Evolutionary conservation across 371 early-diverging fungal genomes (phyloP), one percentile per base, ranked within the genome.

Genomic region (Mucor indicus): DNA sequence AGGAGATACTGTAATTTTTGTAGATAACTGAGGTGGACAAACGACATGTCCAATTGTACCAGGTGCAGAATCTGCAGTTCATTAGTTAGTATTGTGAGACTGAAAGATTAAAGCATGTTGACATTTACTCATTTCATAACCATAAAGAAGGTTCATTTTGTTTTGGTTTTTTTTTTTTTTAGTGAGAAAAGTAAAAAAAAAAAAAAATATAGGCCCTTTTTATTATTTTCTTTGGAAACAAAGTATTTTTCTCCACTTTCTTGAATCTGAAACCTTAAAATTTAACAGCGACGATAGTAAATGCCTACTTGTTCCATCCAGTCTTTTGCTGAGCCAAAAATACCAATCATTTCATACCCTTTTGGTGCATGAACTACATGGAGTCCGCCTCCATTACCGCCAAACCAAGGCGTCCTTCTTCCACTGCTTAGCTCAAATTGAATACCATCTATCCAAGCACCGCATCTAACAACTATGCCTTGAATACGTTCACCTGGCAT

Each of bases 381-480:
- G 5, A 60, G 24, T 2, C 62, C 49, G 0, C 85, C 85, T 16
- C 84, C 82, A 8, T 44, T 33, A 15, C 80, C 77, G 49, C 85
- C 85, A 56, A 54, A 71, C 85, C 85, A 85, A 10, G 67, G 75
- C 38, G 62, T 70, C 15, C 44, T 13, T 19, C 63, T 57, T 19
- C 83, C 82, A 25, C 51, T 55, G n/a, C 54, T 58, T 1, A 79
- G 65, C 24, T 67, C 58, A 44, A 84, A 65, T 50, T 80, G 79
- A 1, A 85, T 25, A 0, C 85, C 84, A 53, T 85, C 86, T 39
- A 85, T 71, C 75, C 78, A 84, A 35, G 65, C 74, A 16, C 86
- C 85, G 19, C 72, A 51, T 1, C 67, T 54, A 15, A 81, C 72
- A 17, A 63, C 21, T 10, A 85, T 44, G 3, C 64, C 58, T 21